Percentiles rank a stretch among this genome's conserved stretches.
Conservation (phyloP, 2,329 filamentous ascomycete species). For the Passalora sequoiae region DNA sequence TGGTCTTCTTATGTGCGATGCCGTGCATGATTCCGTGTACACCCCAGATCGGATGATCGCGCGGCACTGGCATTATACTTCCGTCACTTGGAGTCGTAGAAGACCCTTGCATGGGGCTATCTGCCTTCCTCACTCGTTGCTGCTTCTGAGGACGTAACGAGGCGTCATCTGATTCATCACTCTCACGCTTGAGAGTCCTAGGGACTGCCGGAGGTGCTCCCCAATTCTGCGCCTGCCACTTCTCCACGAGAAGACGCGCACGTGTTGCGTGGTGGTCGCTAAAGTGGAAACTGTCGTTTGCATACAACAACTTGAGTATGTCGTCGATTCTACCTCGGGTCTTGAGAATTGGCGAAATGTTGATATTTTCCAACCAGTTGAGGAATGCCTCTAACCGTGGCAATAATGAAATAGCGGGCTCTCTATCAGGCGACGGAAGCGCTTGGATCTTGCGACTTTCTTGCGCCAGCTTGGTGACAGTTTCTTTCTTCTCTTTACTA, state of each 20-base stretch:
- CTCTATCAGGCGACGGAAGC: neutral
- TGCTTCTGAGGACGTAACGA: neutral
- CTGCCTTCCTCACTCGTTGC: neutral
- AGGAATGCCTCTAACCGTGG: slow-evolving; percentile 19
- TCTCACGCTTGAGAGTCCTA: neutral
- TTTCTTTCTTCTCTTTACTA: neutral
- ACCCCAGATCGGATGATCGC: slow-evolving; percentile 24
- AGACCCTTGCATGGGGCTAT: neutral
- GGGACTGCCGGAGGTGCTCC: slow-evolving; percentile 4
- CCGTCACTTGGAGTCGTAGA: neutral
- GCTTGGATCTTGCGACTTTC: neutral
- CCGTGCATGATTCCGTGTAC: slow-evolving; percentile 27
- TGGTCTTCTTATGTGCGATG: slow-evolving; percentile 11
- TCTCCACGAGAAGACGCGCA: slow-evolving; percentile 16
- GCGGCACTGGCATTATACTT: slow-evolving; percentile 8
- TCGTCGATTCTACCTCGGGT: slow-evolving; percentile 12
- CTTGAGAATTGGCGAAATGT: slow-evolving; percentile 20
- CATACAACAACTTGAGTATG: slow-evolving; percentile 15
- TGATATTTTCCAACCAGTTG: slow-evolving; percentile 16
- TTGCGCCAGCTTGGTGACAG: neutral
- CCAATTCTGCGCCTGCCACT: slow-evolving; percentile 12
- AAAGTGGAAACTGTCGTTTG: slow-evolving; percentile 15
- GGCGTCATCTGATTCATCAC: neutral
- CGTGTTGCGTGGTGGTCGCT: slow-evolving; percentile 8
- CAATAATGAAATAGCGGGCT: slow-evolving; percentile 6